Base-by-base conservation (phyloP, 768 basidiomycete species). In the Phylloporus rhodoxanthus region DNA sequence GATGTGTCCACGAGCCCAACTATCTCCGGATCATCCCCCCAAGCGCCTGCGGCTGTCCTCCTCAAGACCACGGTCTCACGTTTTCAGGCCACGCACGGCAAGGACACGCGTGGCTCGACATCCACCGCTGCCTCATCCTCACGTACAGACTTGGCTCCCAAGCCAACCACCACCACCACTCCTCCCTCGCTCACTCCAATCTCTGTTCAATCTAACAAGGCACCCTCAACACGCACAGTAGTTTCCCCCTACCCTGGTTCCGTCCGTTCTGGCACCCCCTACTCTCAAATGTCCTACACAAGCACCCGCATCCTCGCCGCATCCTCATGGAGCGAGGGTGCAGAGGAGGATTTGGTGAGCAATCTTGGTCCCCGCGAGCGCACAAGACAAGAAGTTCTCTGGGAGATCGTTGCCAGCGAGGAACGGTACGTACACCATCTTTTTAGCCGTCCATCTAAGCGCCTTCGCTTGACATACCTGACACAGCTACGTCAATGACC, bases 361-460 rank as follows among this genome's bases (percentile, higher is more conserved):
- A 91, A 97, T 63, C 75, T 97, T 30, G 91, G 92, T n/a, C 84
- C 91, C 39, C 82, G 91, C 52, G 94, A 97, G 66, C 81, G 94
- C 50, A 96, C 94, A 33, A 80, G 94, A 45, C 94, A 97, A 68
- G 94, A 97, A 71, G 94, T 97, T 6, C 69, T 97, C 23, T 96
- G 91, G 74, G 94, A 97, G 72, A 97, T 97, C 57, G 92, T 97
- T 43, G 86, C 88, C 26, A 92, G 90, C 57, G 94, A 97, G 71
- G 92, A 97, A 67, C 82, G 93, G 90, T 91, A 61, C 44, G 80
- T 44, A 14, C 41, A 45, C 9, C 36, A 32, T 14, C 30, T 53
- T 52, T 34, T 45, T 40, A 17, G 34, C 15, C 40, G 19, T 36
- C 33, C 45, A 63, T 47, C 59, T 53, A 50, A 41, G 8, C 43